Evolutionary conservation across 345 rosid genomes (phyloP).

Genomic region (Carallia brachiata): DNA sequence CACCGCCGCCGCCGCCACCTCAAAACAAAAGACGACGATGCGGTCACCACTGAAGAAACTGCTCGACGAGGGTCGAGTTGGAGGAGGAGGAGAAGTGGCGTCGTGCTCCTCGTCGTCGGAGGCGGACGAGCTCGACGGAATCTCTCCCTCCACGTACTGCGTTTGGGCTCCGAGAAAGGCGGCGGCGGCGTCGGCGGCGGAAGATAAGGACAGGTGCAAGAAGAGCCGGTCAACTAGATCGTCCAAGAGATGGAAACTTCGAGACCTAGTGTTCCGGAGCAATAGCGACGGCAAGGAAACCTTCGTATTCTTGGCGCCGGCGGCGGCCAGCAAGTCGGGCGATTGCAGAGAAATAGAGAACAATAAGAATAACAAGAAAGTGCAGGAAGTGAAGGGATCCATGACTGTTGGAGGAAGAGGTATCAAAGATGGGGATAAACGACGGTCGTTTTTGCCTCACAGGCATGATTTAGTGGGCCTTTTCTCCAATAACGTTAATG

Average conservation of each 20-base stretch:
- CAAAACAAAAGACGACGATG: background rate
- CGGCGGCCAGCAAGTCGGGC: constrained; percentile 9
- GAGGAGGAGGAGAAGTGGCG: constrained; percentile 34
- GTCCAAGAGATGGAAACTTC: constrained; percentile 70
- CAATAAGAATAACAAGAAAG: background rate
- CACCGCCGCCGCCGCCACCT: background rate
- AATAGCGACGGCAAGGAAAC: constrained; percentile 47
- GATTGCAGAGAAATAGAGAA: background rate
- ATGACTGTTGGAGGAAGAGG: background rate
- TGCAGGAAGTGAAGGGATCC: background rate
- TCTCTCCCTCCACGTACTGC: constrained; percentile 58
- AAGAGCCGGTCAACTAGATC: constrained; percentile 59
- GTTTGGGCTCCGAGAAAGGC: constrained; percentile 60
- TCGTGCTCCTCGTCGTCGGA: constrained; percentile 50
- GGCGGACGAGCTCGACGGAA: constrained; percentile 52
- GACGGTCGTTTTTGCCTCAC: constrained; percentile 45
- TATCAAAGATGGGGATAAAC: constrained; percentile 29
- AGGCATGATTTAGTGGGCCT: constrained; percentile 51
- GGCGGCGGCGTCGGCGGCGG: constrained; percentile 17
- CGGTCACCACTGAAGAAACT: constrained; percentile 50
- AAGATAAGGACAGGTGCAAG: constrained; percentile 30
- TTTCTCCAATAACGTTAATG: constrained; percentile 39
- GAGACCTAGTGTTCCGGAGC: constrained; percentile 50
- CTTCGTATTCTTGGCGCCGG: constrained; percentile 41
- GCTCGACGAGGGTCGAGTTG: constrained; percentile 51